Evolutionary conservation across 768 basidiomycete genomes (phyloP), one percentile per base, ranked within the genome.

Genomic region (Zangia roseola): DNA sequence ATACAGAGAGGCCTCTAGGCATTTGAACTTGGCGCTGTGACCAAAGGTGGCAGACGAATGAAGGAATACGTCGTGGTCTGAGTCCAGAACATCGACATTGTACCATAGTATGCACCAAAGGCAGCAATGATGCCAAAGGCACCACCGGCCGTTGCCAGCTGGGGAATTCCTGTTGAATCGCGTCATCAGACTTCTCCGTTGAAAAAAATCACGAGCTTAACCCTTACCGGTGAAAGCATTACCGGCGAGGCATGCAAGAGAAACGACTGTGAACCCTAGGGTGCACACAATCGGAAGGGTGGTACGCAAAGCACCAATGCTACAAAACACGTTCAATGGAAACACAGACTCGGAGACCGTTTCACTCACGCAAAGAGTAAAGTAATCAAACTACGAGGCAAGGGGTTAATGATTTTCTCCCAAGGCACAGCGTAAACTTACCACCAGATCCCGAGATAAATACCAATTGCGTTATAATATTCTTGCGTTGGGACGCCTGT

Each of bases 41-140:
- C 30, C 20, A 64, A 10, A 33, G 52, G 59, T 4, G 63, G 63
- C 10, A 64, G 48, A 16, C 53, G 65, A 21, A 67, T 64, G 39
- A 59, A 61, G 13, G 59, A 64, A 26, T 14, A 48, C 1, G 63
- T 65, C 9, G 65, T 61, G 24, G 63, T 57, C 42, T 67, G 59
- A 6, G 63, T 67, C 65, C 65, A 64, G 40, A 64, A 59, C 45
- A 50, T 40, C 13, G 64, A 57, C 28, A 64, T 6, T 16, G 62
- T 49, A 4, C 54, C 62, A 14, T 67, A 64, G 63, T 62, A 67
- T 45, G 63, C 60, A 10, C 65, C 63, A 10, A 58, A 64, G 9
- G 63, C 45, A 10, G 65, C 63, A 23, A 65, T 20, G 37, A 67
- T 14, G 40, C 62, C 62, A 19, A 67, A 41, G 10, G 45, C 52